A percentile compares a stretch with the other conserved stretches of the same genome.
Conservation (phyloP, 768 basidiomycete genomes). For the Dacryopinax spathularia region DNA sequence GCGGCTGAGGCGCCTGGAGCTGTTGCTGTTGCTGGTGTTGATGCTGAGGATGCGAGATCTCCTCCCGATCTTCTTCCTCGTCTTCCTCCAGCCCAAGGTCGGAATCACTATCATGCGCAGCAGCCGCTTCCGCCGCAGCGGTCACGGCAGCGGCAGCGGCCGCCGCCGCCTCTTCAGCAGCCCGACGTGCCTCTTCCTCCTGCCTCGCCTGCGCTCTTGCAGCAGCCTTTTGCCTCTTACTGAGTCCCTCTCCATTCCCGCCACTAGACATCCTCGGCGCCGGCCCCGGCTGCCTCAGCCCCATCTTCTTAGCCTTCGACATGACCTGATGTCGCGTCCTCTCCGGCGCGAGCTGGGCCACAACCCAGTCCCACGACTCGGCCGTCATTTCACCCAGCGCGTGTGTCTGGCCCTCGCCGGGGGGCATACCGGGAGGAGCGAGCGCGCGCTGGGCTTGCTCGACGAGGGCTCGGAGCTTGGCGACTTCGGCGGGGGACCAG, state of each 20-base stretch:
- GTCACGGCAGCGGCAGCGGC: neutral
- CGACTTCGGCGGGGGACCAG: neutral
- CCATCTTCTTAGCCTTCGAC: neutral
- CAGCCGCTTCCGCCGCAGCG: neutral
- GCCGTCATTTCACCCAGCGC: neutral
- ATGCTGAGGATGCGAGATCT: neutral
- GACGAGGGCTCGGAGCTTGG: neutral
- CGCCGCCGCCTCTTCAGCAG: too few species aligned
- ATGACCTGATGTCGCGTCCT: neutral
- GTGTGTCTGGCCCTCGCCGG: neutral
- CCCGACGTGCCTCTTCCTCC: too few species aligned
- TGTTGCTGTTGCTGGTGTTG: neutral
- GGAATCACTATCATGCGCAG: neutral
- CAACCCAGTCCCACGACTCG: neutral
- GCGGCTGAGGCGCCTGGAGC: neutral
- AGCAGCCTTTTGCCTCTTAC: too few species aligned
- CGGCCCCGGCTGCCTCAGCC: too few species aligned
- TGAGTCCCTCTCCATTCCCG: too few species aligned
- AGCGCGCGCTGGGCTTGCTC: neutral
- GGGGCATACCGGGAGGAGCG: neutral
- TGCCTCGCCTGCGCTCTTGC: too few species aligned
- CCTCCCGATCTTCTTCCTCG: neutral
- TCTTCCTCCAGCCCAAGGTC: neutral
- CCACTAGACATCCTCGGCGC: too few species aligned
- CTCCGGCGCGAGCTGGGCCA: neutral